Evolutionary conservation across 1,284 basidiomycete species (phyloP).

Genomic region (Cryptococcus floricola): DNA sequence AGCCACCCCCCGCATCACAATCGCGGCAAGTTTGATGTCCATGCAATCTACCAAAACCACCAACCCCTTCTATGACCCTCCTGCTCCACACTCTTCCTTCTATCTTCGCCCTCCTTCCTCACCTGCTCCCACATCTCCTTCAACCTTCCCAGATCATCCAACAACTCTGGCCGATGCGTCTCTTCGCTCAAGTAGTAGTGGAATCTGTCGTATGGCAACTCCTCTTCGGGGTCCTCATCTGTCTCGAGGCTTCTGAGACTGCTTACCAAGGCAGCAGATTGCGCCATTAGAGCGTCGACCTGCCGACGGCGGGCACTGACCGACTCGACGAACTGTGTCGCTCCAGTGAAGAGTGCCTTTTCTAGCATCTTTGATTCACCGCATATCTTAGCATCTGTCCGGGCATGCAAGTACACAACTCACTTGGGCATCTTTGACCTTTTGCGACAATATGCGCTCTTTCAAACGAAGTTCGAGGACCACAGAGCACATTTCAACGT

Average conservation of each 20-base stretch:
- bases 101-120: conserved; percentile 16
- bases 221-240: conserved; percentile 15
- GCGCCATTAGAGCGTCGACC: conserved; percentile 16
- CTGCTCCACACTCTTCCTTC: conserved; percentile 10
- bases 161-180: conserved; percentile 32
- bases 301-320: conserved; percentile 15
- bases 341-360: conserved; percentile 25
- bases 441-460: conserved; percentile 28
- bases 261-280: conserved; percentile 13
- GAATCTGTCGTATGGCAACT: conserved; percentile 28
- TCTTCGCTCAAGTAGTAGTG: conserved; percentile 38
- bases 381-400: not conserved
- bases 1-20: too few species aligned
- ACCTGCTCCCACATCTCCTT: conserved; percentile 34
- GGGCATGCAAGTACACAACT: conserved; percentile 3
- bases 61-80: conserved; percentile 6
- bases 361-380: conserved; percentile 17
- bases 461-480: conserved; percentile 31
- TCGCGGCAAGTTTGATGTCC: not conserved
- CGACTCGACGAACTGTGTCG: conserved; percentile 25
- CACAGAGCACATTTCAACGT: conserved; percentile 37
- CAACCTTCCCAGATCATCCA: conserved; percentile 29
- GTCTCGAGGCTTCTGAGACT: conserved; percentile 14
- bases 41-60: conserved; percentile 10
- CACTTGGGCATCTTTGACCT: conserved; percentile 35